phyloP scores from a whole-genome alignment of 192 early-diverging fungal species.

The Backusella morwellensis region DNA sequence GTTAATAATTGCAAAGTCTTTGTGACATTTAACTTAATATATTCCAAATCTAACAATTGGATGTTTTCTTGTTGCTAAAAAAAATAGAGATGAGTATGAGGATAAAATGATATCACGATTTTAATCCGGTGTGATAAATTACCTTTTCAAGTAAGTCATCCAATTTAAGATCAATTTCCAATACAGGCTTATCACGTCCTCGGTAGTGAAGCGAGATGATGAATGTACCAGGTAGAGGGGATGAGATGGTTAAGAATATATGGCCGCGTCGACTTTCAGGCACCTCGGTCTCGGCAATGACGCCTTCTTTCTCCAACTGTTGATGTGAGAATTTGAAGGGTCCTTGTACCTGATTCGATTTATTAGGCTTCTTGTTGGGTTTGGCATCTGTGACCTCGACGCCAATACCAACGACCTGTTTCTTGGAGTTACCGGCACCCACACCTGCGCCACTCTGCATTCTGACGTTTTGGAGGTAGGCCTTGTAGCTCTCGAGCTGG shows the following conservation, averaged over 20 bases:
- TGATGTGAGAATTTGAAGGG: slow-evolving; percentile 82
- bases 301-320: slow-evolving; percentile 83
- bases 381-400: slow-evolving; percentile 53
- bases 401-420: slow-evolving; percentile 54
- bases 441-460: slow-evolving; percentile 49
- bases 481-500: slow-evolving; percentile 92
- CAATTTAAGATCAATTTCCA: slow-evolving; percentile 93
- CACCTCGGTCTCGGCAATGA: slow-evolving; percentile 87
- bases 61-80: slow-evolving; percentile 86
- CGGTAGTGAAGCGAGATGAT: slow-evolving; percentile 88
- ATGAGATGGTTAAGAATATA: slow-evolving; percentile 86
- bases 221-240: slow-evolving; percentile 85
- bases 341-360: slow-evolving; percentile 46
- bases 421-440: slow-evolving; percentile 15
- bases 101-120: background rate
- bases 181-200: slow-evolving; percentile 86
- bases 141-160: slow-evolving; percentile 79
- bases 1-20: slow-evolving; percentile 78
- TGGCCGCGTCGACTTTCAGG: slow-evolving; percentile 82
- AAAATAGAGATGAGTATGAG: background rate
- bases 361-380: slow-evolving; percentile 42
- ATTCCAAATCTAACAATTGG: slow-evolving; percentile 84
- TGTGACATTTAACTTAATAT: slow-evolving; percentile 86
- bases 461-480: slow-evolving; percentile 91
- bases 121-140: background rate